Evolutionary conservation across 2,329 filamentous ascomycete genomes (phyloP).

Genomic region (Aspergillus sp.): DNA sequence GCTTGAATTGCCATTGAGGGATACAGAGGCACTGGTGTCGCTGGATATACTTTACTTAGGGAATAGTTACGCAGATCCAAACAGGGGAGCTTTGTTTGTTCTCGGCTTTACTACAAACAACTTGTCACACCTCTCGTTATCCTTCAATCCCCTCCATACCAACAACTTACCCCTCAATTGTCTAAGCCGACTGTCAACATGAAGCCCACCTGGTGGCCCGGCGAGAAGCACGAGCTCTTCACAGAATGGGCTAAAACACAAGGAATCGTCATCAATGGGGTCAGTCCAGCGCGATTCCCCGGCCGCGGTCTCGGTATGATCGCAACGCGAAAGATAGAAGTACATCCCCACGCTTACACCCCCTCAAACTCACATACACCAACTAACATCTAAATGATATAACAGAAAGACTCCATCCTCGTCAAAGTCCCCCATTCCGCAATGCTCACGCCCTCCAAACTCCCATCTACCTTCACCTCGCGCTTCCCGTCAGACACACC

Average conservation of each 20-base stretch:
- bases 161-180: not conserved
- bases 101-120: no score
- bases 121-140: not conserved
- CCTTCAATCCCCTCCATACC: not conserved
- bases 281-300: constrained; percentile 67
- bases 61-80: not conserved
- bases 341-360: constrained; percentile 35
- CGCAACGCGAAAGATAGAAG: constrained; percentile 67
- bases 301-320: constrained; percentile 78
- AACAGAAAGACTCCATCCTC: constrained; percentile 60
- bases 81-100: not conserved
- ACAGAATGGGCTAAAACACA: constrained; percentile 66
- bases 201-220: constrained; percentile 36
- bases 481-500: constrained; percentile 58
- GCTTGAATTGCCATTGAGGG: not conserved
- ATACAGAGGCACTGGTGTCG: no score
- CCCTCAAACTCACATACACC: not conserved
- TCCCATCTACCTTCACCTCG: constrained; percentile 56
- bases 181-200: constrained; percentile 19
- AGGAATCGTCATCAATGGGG: constrained; percentile 68
- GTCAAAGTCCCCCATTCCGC: constrained; percentile 65
- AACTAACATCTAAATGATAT: not conserved
- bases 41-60: fast-evolving
- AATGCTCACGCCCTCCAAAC: constrained; percentile 65
- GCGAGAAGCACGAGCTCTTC: constrained; percentile 55